These are phyloP conservation scores for Parmales sp. DNA, from an alignment of 108 stramenopile species.

Conservation along the genomic window DNA sequence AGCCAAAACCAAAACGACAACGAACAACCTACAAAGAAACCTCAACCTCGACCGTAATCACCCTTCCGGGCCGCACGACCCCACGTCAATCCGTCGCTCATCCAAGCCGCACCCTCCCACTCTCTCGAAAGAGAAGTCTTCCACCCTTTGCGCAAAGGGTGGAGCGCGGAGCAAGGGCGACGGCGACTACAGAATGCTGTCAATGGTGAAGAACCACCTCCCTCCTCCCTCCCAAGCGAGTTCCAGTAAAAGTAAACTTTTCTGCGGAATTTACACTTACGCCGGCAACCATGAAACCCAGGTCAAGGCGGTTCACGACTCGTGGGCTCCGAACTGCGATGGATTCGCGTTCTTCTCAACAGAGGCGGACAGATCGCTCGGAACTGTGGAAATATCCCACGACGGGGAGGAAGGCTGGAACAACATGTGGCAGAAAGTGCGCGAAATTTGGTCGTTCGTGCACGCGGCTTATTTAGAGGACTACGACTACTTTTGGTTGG, in stretches of 20 bases:
- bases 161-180: not conserved
- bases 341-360: constrained; percentile 89
- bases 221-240: not conserved
- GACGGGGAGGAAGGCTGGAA: constrained; percentile 88
- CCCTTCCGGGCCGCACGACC: too few relatives aligned
- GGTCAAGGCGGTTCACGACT: constrained; percentile 3
- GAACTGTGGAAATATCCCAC: constrained; percentile 76
- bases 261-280: constrained; percentile 7
- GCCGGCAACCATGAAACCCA: not conserved
- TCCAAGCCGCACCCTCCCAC: too few relatives aligned
- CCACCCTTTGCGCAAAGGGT: not conserved
- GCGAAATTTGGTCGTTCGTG: constrained; percentile 88
- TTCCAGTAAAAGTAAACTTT: not conserved
- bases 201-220: not conserved
- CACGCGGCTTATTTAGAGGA: constrained; percentile 80
- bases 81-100: too few relatives aligned
- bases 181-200: constrained; percentile 6
- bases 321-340: constrained; percentile 69
- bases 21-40: too few relatives aligned
- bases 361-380: constrained; percentile 49
- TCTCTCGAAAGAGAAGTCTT: too few relatives aligned
- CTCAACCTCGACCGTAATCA: too few relatives aligned
- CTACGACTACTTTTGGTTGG: constrained; percentile 68
- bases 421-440: constrained; percentile 97
- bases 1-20: too few relatives aligned